Base-by-base conservation (phyloP, 768 basidiomycete genomes). In the Hygrophoropsis aurantiaca region DNA sequence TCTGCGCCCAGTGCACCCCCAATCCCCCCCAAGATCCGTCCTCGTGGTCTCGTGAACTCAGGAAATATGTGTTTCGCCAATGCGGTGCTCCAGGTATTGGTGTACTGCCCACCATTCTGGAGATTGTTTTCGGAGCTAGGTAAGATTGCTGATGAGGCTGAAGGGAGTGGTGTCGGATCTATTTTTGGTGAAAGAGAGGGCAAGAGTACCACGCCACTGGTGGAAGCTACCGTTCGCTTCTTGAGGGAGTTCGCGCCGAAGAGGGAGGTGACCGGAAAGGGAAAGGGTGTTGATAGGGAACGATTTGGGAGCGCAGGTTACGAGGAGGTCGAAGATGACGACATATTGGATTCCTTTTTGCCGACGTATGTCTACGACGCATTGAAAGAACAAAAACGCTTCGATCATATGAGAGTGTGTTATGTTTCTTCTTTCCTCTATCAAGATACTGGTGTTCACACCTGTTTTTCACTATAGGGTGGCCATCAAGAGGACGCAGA, bases 21-120 rank as follows among this genome's bases (percentile, higher is more conserved):
- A n/a, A n/a, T n/a, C n/a, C n/a, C n/a, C n/a, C 42, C 67, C 2
- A 66, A 64, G 40, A 78, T 90, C 26, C 72, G 75, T 6, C 82
- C 90, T 1, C 75, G 94, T 11, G 95, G 95, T 4, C 70, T 99
- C 40, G 75, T 98, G 55, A 99, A 99, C 66, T 87, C 82, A 2
- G 94, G 95, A 1, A 99, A 99, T 67, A 85, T 97, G 84, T 99
- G 95, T 64, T 99, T 97, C 61, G 94, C 94, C 23, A 99, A 97
- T 58, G 84, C 93, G 0, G 89, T 97, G 19, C 72, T 99, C 24
- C 95, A 98, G 70, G 81, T 88, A 2, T 75, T 99, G 23, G 79
- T 94, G 1, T 95, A 93, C 65, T 92, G 87, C 56, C 77, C 80
- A n/a, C 90, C 88, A 1, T 97, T 98, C 65, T 83, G 84, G 58